Evolutionary conservation across 345 rosid genomes (phyloP), one percentile per base, ranked within the genome.

Genomic region (Brassica rapa): DNA sequence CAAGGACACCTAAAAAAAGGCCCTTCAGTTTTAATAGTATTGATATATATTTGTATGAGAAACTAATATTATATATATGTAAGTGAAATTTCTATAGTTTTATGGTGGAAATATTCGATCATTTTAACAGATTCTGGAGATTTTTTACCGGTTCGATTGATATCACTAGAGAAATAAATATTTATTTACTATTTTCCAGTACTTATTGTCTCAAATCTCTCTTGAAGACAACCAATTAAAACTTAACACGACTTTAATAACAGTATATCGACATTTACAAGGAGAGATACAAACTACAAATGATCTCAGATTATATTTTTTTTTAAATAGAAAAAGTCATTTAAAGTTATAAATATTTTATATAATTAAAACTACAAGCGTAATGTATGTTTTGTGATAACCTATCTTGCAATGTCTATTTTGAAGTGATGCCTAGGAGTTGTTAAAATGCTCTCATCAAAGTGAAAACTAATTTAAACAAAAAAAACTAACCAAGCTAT

Each of bases 381-480:
- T 6, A 53, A 51, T 53, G 8, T 55, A n/a, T 61, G 35, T 25
- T n/a, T 70, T 49, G 62, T 53, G 27, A 63, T 25, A 15, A 9
- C 62, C 23, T 70, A 51, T 10, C 64, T 70, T 46, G 32, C 55
- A 25, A 24, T 16, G 56, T 63, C 71, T 70, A 63, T 55, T 37
- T 78, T 37, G 66, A 77, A 77, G 65, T 71, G 11, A 62, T 68
- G 73, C 62, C 75, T 70, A 63, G 6, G 27, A 15, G 64, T 56
- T 71, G 71, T 64, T 71, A 49, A 60, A 53, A 1, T 35, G 56
- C 53, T 62, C 60, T 71, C 27, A 55, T 53, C 75, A 63, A 72
- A n/a, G 55, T 24, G 56, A 62, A 79, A 66, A 21, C 75, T 62
- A 68, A 68, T 33, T 62, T 33, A 0, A 62, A 25, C 63, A 46